Evolutionary conservation across 2,329 filamentous ascomycete genomes (phyloP), one percentile per base, ranked within the genome.

Genomic region (Botrytis paeoniae): DNA sequence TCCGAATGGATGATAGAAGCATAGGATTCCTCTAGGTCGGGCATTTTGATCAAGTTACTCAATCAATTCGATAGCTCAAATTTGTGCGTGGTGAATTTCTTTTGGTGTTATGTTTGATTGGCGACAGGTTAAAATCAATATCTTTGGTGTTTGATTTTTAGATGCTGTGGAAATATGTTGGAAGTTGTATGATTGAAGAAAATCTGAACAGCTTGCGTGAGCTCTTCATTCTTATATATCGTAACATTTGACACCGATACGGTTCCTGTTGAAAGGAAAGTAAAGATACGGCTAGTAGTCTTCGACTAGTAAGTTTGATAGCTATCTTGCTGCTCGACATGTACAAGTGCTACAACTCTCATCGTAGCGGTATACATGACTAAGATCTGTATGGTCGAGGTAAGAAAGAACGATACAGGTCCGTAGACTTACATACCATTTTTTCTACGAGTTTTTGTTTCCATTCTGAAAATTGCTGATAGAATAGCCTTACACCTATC

Each of bases 1-100:
- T 22, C 48, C 3, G 10, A 6, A 9, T 9, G 0, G 1, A 57
- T 18, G 7, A 18, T 1, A 29, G 64, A n/a, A 8, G n/a, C 2
- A 29, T 68, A 68, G 4, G 29, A n/a, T 22, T 57, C 35, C 29
- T 37, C 35, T 39, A 68, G 20, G 8, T 48, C 12, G 12, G 64
- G 35, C 64, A 66, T 66, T 22, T 6, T 29, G 25, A n/a, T 18
- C 39, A 8, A 9, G 4, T 61, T 2, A 25, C 7, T 14, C 35
- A 9, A 18, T n/a, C 3, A 37, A 29, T n/a, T n/a, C n/a, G n/a
- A n/a, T n/a, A n/a, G n/a, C n/a, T n/a, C n/a, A n/a, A n/a, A n/a
- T n/a, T n/a, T n/a, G n/a, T n/a, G n/a, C n/a, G 25, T 29, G 25
- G 29, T 54, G 14, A 18, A 54, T 18, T 18, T 29, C 12, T n/a